Evolutionary conservation across 2,329 filamentous ascomycete genomes (phyloP), one percentile per base, ranked within the genome.

Genomic region (Zymoseptoria pseudotritici): DNA sequence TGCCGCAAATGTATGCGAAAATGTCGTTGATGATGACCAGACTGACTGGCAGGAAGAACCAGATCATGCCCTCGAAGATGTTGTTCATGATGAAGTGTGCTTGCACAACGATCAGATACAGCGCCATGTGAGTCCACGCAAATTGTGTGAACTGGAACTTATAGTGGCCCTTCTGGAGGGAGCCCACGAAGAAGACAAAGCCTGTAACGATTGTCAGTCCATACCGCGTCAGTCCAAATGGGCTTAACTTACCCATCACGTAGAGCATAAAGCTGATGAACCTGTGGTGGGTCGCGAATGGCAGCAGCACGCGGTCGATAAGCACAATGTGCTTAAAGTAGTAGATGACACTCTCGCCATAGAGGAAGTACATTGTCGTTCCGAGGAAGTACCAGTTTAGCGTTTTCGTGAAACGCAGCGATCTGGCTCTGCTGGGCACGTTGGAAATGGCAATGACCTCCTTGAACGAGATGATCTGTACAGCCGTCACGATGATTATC

Each of bases 71-170:
- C 78, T 99, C 94, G 69, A 99, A 95, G 66, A 99, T 89, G 77
- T 99, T 99, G 83, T 99, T 99, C 90, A 99, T 97, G 78, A 97
- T 91, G 75, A 99, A 99, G 75, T 99, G 94, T 13, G 94, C 92
- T 76, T 99, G 92, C 5, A 96, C 92, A 49, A 97, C 93, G 70
- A 99, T 97, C 70, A 99, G 82, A 80, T 96, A 97, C 20, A 99
- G 84, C 4, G 95, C 94, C 92, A 99, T 97, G 75, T 99, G 94
- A 13, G 94, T 97, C 94, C 94, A 99, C 57, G 92, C 94, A 71
- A 97, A 99, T 76, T 99, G 94, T 63, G 92, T 96, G 78, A 99
- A 99, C 77, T 99, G 94, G 78, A 99, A 97, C 75, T 88, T 90
- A 81, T 97, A 97, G 77, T 97, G 90, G 50, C 93, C 92, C 67